A percentile compares a stretch with the other conserved stretches of the same genome.
These are phyloP conservation scores for Colletotrichum orbiculare DNA, from an alignment of 2,329 filamentous ascomycete species.

Conservation along the genomic window DNA sequence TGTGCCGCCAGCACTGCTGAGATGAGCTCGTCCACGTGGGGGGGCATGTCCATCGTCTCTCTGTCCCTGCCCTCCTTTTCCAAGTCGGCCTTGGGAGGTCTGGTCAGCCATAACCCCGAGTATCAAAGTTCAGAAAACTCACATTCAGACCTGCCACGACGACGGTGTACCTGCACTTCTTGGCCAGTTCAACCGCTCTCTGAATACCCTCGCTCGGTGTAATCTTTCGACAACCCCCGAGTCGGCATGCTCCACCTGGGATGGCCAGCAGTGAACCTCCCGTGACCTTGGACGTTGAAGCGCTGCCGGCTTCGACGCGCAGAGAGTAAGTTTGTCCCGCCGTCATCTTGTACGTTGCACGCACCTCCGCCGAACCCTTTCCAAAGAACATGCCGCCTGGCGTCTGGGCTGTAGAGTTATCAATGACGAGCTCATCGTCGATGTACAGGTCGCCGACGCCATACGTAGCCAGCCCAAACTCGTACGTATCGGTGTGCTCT, in stretches of 20 bases:
- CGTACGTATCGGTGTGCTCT: slow-evolving; percentile 69
- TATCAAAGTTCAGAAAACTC: neutral
- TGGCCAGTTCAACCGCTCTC: slow-evolving; percentile 74
- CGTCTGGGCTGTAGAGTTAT: slow-evolving; percentile 72
- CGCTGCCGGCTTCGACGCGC: slow-evolving; percentile 69
- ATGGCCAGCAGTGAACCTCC: slow-evolving; percentile 59
- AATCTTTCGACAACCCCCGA: slow-evolving; percentile 70
- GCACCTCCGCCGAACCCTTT: slow-evolving; percentile 72
- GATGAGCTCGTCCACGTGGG: slow-evolving; percentile 75
- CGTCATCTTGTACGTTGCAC: slow-evolving; percentile 65
- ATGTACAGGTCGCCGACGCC: slow-evolving; percentile 73
- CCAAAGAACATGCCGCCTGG: slow-evolving; percentile 74
- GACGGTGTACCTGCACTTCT: slow-evolving; percentile 78
- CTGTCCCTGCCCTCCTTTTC: slow-evolving; percentile 79
- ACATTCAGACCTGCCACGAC: slow-evolving; percentile 77
- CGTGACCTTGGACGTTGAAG: slow-evolving; percentile 66
- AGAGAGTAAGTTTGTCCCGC: slow-evolving; percentile 68
- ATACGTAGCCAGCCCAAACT: slow-evolving; percentile 72
- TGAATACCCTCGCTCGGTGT: slow-evolving; percentile 69
- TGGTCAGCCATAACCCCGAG: neutral
- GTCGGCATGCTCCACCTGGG: slow-evolving; percentile 69
- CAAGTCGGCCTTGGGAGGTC: slow-evolving; percentile 63
- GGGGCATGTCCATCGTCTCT: slow-evolving; percentile 77
- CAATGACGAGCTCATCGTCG: slow-evolving; percentile 70
- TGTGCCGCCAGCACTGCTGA: slow-evolving; percentile 71